phyloP scores from a whole-genome alignment of 352 stramenopile genomes.

The Peronosclerospora sorghi region DNA sequence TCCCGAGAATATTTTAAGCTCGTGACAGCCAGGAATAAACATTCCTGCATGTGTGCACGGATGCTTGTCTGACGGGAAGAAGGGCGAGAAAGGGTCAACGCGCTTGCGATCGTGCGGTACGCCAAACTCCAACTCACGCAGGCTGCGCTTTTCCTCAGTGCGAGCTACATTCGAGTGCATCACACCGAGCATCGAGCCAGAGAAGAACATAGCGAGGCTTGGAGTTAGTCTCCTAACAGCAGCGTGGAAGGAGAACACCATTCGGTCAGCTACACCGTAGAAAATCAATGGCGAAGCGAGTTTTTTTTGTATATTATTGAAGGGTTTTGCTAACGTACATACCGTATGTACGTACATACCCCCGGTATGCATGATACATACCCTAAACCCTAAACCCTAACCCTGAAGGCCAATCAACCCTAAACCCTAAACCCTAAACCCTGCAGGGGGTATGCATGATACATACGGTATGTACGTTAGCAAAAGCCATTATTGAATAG shows the following conservation, averaged over 20 bases:
- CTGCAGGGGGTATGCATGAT: too few relatives aligned
- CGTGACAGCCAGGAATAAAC: conserved; percentile 87
- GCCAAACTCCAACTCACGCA: conserved; percentile 79
- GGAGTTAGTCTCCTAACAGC: conserved; percentile 31
- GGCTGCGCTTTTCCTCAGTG: conserved; percentile 59
- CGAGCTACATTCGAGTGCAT: conserved; percentile 24
- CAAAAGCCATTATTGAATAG: too few relatives aligned
- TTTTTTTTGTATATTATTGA: too few relatives aligned
- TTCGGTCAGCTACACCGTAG: conserved; percentile 3
- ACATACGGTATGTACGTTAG: too few relatives aligned
- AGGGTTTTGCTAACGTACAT: too few relatives aligned
- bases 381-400: background rate
- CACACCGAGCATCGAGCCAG: conserved; percentile 33
- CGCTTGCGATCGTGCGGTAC: conserved; percentile 80
- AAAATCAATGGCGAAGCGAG: background rate
- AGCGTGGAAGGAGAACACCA: conserved; percentile 57
- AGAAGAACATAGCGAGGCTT: conserved; percentile 39
- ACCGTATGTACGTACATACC: too few relatives aligned
- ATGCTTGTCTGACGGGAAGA: conserved; percentile 86
- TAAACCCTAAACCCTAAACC: too few relatives aligned
- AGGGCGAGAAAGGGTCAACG: conserved; percentile 81
- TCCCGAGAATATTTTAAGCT: conserved; percentile 89
- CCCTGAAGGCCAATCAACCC: too few relatives aligned
- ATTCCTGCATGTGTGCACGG: conserved; percentile 84
- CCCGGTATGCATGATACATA: too few relatives aligned